Percentiles rank a stretch among this genome's conserved stretches.
Evolutionary conservation across 75 land plant species (phyloP).

Genomic region (Selaginella tamariscina): DNA sequence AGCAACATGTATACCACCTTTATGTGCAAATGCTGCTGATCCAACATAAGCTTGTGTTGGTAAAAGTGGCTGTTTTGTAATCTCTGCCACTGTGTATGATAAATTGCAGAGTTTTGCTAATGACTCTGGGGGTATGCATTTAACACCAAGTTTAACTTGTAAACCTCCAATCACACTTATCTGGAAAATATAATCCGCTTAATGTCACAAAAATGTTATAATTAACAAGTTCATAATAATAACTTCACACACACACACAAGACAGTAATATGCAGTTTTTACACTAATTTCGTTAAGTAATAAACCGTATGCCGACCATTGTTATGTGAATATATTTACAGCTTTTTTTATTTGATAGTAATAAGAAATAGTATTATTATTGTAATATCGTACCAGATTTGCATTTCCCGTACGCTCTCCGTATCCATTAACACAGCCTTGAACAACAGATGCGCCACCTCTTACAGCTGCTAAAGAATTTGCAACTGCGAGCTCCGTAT

Average conservation of each 20-base stretch:
- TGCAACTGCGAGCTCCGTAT: conserved; percentile 18
- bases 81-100: conserved; percentile 11
- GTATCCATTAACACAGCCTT: conserved; percentile 21
- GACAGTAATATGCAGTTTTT: no score
- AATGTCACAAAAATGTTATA: no score
- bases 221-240: no score
- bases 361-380: no score
- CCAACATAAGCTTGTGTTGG: conserved; percentile 21
- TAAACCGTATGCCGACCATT: no score
- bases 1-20: conserved; percentile 22
- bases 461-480: conserved; percentile 20
- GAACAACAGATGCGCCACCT: conserved; percentile 17
- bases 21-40: conserved; percentile 16
- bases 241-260: no score
- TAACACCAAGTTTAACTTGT: conserved; percentile 13
- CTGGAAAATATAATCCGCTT: conserved; percentile 7
- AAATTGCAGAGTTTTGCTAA: conserved; percentile 4
- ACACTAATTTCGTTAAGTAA: no score
- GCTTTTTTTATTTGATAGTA: no score
- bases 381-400: conserved; percentile 14
- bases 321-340: no score
- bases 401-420: conserved; percentile 24
- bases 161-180: conserved; percentile 15
- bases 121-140: conserved; percentile 13
- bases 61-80: conserved; percentile 7